Evolutionary conservation across 2,329 filamentous ascomycete genomes (phyloP).

Genomic region (Colletotrichum brevisporum): DNA sequence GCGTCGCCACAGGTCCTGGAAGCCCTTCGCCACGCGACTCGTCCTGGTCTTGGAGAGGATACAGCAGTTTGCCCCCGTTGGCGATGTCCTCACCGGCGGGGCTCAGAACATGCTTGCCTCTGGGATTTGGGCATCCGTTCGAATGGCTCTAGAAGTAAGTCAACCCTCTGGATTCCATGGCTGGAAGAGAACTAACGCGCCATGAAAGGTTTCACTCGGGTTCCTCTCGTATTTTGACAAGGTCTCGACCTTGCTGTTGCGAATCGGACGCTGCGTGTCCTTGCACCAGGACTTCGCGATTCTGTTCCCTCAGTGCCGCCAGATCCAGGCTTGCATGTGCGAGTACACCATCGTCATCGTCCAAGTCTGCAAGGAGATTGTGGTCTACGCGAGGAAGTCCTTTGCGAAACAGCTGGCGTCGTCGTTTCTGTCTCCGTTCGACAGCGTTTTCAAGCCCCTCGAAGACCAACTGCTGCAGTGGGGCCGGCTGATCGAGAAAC

Average conservation of each 20-base stretch:
- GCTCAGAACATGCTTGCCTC: conserved; percentile 60
- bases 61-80: conserved; percentile 59
- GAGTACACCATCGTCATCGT: conserved; percentile 8
- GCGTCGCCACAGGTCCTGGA: conserved; percentile 40
- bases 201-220: not conserved
- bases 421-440: not conserved
- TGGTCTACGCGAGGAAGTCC: not conserved
- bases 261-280: not conserved
- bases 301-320: not conserved
- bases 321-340: not conserved
- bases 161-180: not conserved
- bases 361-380: not conserved
- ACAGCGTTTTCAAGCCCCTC: not conserved
- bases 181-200: not conserved
- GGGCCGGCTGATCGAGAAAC: conserved; percentile 7
- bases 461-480: not conserved
- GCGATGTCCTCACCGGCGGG: conserved; percentile 52
- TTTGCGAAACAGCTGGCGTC: not conserved
- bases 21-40: conserved; percentile 57
- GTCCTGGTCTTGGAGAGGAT: conserved; percentile 56
- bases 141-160: conserved; percentile 50
- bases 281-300: conserved; percentile 7
- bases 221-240: conserved; percentile 16
- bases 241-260: conserved; percentile 2
- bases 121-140: conserved; percentile 60